Evolutionary conservation across 441 rosid genomes (phyloP).

Genomic region (Populus hybrid): DNA sequence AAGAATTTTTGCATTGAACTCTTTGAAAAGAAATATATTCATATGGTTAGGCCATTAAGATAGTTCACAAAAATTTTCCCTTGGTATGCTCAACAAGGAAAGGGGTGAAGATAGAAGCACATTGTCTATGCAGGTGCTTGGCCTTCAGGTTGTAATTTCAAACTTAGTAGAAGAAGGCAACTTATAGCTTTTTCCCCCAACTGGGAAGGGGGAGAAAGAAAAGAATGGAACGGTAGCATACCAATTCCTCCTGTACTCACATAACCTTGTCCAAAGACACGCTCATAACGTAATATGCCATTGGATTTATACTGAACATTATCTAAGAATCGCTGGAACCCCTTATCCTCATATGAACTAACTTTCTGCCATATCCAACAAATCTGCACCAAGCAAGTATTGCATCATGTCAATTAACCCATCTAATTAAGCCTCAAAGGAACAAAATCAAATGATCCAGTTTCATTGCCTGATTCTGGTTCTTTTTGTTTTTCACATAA

Average conservation of each 20-base stretch:
- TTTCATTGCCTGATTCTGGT: constrained; percentile 80
- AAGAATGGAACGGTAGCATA: constrained; percentile 24
- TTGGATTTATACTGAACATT: constrained; percentile 81
- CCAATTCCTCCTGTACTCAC: constrained; percentile 99
- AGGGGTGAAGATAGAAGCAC: background rate
- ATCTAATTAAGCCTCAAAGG: constrained; percentile 13
- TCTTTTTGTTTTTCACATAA: constrained; percentile 89
- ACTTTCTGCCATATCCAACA: constrained; percentile 97
- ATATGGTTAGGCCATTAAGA: background rate
- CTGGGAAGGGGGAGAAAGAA: background rate
- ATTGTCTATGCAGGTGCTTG: background rate
- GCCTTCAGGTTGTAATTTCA: background rate
- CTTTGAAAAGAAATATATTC: background rate
- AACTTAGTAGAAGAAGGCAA: background rate
- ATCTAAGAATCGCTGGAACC: constrained; percentile 95
- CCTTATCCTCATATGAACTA: constrained; percentile 69
- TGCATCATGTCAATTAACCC: constrained; percentile 15
- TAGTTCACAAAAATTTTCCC: background rate
- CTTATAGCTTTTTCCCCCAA: background rate
- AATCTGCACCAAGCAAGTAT: constrained; percentile 52
- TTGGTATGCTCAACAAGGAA: background rate
- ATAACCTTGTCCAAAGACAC: constrained; percentile 86
- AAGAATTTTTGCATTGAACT: background rate
- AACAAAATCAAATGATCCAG: constrained; percentile 5
- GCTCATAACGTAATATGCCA: constrained; percentile 91